Evolutionary conservation across 2,329 filamentous ascomycete genomes (phyloP).

Genomic region (Diplodia scrobiculata): DNA sequence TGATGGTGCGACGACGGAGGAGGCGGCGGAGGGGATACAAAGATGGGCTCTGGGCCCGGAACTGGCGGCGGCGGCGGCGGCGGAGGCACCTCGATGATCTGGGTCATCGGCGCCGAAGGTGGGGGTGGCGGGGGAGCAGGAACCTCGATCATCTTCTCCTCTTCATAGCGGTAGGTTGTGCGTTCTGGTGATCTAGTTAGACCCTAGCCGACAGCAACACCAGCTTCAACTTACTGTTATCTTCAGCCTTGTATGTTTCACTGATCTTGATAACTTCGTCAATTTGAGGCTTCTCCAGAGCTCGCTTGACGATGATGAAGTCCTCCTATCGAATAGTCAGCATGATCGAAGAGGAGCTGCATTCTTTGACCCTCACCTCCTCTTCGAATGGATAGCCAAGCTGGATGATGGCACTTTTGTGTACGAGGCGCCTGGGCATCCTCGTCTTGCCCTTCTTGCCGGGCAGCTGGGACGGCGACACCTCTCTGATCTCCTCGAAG

Average conservation of each 20-base stretch:
- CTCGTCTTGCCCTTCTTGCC: constrained; percentile 79
- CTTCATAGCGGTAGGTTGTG: constrained; percentile 28
- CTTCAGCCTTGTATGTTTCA: constrained; percentile 64
- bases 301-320: constrained; percentile 78
- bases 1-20: constrained; percentile 19
- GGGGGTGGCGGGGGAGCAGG: constrained; percentile 30
- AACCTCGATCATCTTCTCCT: constrained; percentile 18
- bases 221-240: constrained; percentile 42
- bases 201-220: constrained; percentile 33
- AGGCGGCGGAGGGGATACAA: constrained; percentile 38
- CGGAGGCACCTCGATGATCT: constrained; percentile 31
- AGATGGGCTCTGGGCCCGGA: constrained; percentile 22
- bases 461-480: constrained; percentile 40
- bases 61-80: constrained; percentile 25
- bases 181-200: constrained; percentile 36
- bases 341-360: background rate
- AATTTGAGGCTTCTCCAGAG: constrained; percentile 86
- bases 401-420: constrained; percentile 77
- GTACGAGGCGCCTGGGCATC: constrained; percentile 78
- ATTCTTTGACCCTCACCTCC: constrained; percentile 61
- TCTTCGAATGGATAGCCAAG: constrained; percentile 84
- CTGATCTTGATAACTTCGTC: constrained; percentile 84
- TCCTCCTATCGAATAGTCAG: constrained; percentile 63
- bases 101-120: constrained; percentile 6
- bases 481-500: constrained; percentile 41